A percentile compares a stretch with the other conserved stretches of the same genome.
Conservation (phyloP, 2,329 filamentous ascomycete species). For the Metarhizium guizhouense region DNA sequence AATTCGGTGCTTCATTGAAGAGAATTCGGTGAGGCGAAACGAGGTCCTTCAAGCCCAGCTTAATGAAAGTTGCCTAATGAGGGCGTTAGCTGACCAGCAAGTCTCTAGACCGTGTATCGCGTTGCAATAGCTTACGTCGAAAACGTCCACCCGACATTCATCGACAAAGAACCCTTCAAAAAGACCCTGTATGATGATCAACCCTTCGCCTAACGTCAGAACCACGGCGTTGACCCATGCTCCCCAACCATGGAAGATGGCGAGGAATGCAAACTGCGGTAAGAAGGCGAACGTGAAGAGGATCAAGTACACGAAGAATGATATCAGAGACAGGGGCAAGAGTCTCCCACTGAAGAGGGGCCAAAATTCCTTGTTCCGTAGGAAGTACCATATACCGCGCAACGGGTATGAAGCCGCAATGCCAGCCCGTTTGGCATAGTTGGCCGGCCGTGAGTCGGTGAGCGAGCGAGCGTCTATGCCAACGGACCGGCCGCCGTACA, state of each 20-base stretch:
- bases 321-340: constrained; percentile 73
- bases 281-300: constrained; percentile 85
- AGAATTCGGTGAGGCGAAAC: constrained; percentile 57
- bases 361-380: constrained; percentile 68
- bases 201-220: constrained; percentile 73
- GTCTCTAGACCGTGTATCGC: not conserved
- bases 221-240: constrained; percentile 90
- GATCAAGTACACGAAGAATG: constrained; percentile 70
- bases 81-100: not conserved
- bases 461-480: constrained; percentile 6
- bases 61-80: constrained; percentile 58
- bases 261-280: constrained; percentile 80
- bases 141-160: constrained; percentile 69
- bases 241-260: constrained; percentile 76
- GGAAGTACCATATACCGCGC: constrained; percentile 75
- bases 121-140: constrained; percentile 53
- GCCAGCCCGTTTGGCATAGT: constrained; percentile 34
- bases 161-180: constrained; percentile 80
- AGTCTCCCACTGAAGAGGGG: constrained; percentile 72
- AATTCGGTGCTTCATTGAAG: constrained; percentile 58
- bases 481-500: constrained; percentile 7
- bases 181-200: constrained; percentile 59
- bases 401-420: constrained; percentile 46
- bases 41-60: constrained; percentile 61
- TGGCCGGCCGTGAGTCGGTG: constrained; percentile 21